phyloP scores from a whole-genome alignment of 106 monocot species.

The Cymbidium sinense region DNA sequence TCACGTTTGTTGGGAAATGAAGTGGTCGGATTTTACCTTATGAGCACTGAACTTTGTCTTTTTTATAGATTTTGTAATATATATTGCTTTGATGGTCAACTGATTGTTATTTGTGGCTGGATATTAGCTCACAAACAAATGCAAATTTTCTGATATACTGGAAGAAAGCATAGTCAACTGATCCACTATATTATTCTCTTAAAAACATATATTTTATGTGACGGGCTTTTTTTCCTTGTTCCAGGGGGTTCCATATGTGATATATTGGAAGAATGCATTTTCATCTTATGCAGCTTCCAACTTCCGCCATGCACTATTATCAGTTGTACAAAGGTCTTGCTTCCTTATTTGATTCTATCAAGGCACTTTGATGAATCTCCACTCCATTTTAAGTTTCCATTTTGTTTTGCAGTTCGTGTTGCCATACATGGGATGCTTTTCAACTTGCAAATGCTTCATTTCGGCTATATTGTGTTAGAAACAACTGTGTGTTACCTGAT shows the following conservation, averaged over 20 bases:
- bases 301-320: slow-evolving; percentile 72
- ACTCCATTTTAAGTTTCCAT: background rate
- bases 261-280: slow-evolving; percentile 79
- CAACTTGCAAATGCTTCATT: slow-evolving; percentile 59
- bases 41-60: background rate
- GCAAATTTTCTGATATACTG: background rate
- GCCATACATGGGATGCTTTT: slow-evolving; percentile 66
- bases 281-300: slow-evolving; percentile 64
- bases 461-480: slow-evolving; percentile 53
- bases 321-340: slow-evolving; percentile 78
- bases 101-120: background rate
- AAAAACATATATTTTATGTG: background rate
- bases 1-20: background rate
- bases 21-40: background rate
- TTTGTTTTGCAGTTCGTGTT: slow-evolving; percentile 51
- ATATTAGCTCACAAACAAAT: background rate
- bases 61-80: background rate
- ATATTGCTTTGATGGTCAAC: background rate
- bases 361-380: background rate
- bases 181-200: slow-evolving; percentile 2
- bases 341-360: background rate
- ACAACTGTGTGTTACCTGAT: slow-evolving; percentile 29
- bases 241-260: slow-evolving; percentile 82
- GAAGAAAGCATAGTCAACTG: background rate
- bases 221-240: background rate